Conservation (phyloP, 2,329 filamentous ascomycete species). For the Trichophyton schoenleinii region DNA sequence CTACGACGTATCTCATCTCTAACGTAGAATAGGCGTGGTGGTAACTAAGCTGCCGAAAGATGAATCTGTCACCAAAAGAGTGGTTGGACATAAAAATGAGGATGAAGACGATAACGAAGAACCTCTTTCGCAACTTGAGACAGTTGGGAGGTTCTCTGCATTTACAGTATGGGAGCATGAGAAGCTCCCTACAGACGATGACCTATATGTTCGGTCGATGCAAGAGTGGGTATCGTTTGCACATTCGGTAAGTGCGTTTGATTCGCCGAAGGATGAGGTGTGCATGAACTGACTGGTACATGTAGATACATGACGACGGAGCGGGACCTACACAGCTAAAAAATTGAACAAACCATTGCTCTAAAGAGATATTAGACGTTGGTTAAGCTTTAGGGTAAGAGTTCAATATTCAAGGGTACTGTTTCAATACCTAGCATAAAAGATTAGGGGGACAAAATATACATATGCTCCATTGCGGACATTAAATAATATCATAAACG, state of each 20-base stretch:
- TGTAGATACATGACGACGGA: constrained; percentile 9
- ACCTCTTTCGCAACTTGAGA: constrained; percentile 45
- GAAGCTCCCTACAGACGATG: constrained; percentile 47
- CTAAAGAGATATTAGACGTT: not conserved
- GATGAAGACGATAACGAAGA: constrained; percentile 26
- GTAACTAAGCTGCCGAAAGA: constrained; percentile 31
- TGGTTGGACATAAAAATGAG: not conserved
- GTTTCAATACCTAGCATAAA: not conserved
- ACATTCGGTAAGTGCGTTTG: constrained; percentile 43
- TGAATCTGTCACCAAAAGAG: not conserved
- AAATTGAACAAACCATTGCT: not conserved
- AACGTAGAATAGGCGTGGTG: constrained; percentile 41
- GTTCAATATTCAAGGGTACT: not conserved
- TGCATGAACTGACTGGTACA: not conserved
- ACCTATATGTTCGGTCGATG: constrained; percentile 61
- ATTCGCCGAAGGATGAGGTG: not conserved
- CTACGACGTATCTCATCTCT: not conserved
- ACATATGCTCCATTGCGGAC: not conserved
- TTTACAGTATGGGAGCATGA: constrained; percentile 81
- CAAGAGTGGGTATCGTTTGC: constrained; percentile 71
- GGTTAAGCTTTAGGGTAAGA: not conserved
- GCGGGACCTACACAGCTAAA: not conserved
- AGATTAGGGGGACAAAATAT: not conserved
- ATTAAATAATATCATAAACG: not conserved
- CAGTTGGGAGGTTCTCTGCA: constrained; percentile 57